phyloP scores from a whole-genome alignment of 2,329 filamentous ascomycete genomes.

The Chrysoporthe deuterocubensis region DNA sequence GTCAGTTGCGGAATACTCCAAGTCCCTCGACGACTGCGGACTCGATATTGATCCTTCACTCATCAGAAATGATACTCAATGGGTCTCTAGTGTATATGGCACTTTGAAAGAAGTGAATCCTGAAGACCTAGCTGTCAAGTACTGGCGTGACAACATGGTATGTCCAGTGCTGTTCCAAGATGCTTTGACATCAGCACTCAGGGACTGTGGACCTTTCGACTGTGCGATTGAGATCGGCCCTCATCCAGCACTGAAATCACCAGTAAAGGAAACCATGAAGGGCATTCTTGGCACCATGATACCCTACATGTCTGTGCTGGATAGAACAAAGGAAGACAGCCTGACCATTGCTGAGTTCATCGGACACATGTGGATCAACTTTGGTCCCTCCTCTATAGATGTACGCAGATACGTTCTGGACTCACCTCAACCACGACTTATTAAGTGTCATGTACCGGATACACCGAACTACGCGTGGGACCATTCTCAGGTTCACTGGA shows the following conservation, averaged over 20 bases:
- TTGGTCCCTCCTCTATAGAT: slow-evolving; percentile 32
- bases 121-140: slow-evolving; percentile 34
- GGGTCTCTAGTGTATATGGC: slow-evolving; percentile 48
- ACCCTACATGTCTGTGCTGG: slow-evolving; percentile 40
- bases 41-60: slow-evolving; percentile 33
- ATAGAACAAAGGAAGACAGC: slow-evolving; percentile 37
- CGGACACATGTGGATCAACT: slow-evolving; percentile 40
- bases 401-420: slow-evolving; percentile 33
- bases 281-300: slow-evolving; percentile 27
- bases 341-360: slow-evolving; percentile 40
- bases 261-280: slow-evolving; percentile 42
- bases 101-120: slow-evolving; percentile 18
- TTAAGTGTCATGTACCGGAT: slow-evolving; percentile 30
- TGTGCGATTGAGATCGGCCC: slow-evolving; percentile 50
- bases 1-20: slow-evolving; percentile 40
- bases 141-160: slow-evolving; percentile 52
- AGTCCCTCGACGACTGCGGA: slow-evolving; percentile 35
- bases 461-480: slow-evolving; percentile 55
- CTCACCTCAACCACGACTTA: slow-evolving; percentile 32
- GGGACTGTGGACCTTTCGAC: slow-evolving; percentile 36
- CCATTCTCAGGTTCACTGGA: slow-evolving; percentile 47
- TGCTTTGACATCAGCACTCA: slow-evolving; percentile 40
- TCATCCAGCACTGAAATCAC: slow-evolving; percentile 49
- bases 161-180: slow-evolving; percentile 49
- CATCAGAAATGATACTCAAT: slow-evolving; percentile 35